Conservation (phyloP, 148 eudicot species). For the Drosera capensis region DNA sequence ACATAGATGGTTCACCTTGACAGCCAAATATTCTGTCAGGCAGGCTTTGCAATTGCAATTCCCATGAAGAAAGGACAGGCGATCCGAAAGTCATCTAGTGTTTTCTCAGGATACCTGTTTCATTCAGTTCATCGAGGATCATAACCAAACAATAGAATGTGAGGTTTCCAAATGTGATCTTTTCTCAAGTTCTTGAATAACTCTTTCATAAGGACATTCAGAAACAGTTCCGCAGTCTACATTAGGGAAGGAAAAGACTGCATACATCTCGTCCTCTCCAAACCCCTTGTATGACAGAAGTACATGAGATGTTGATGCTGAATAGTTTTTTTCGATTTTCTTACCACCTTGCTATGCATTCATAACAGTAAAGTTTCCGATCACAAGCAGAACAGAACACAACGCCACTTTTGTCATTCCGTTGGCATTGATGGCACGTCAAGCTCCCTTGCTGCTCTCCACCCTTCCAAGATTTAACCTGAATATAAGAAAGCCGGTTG, state of each 20-base stretch:
- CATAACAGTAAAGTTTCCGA: slow-evolving; percentile 5
- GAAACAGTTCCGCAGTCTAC: too few relatives aligned
- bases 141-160: background rate
- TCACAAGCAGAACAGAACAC: slow-evolving; percentile 6
- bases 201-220: too few relatives aligned
- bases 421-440: slow-evolving; percentile 13
- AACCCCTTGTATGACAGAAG: too few relatives aligned
- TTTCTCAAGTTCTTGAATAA: background rate
- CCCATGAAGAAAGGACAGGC: slow-evolving; percentile 9
- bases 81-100: slow-evolving; percentile 1
- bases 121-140: background rate
- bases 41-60: slow-evolving; percentile 14
- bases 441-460: background rate
- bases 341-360: slow-evolving; percentile 3
- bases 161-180: background rate
- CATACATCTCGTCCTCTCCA: too few relatives aligned
- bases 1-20: background rate
- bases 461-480: background rate
- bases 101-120: slow-evolving; percentile 8
- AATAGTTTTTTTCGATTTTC: too few relatives aligned
- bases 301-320: too few relatives aligned
- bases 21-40: background rate
- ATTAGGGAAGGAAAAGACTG: too few relatives aligned
- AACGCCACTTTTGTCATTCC: slow-evolving; percentile 9
- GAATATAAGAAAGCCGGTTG: background rate